A percentile compares a stretch with the other conserved stretches of the same genome.
Evolutionary conservation across 2,329 filamentous ascomycete species (phyloP).

Genomic region (Macrophomina phaseolina): DNA sequence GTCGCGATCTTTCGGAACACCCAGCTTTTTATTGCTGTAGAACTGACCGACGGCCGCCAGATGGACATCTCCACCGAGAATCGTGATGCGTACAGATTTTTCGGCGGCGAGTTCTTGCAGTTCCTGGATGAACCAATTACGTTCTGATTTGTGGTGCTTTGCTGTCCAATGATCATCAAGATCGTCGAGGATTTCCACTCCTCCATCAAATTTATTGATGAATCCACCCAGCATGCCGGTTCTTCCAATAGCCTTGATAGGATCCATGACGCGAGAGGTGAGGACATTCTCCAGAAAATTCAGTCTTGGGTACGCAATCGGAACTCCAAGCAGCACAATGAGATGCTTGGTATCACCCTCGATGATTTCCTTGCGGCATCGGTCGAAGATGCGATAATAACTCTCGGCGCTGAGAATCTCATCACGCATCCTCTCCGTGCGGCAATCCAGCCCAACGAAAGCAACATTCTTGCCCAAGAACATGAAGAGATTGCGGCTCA

Average conservation of each 20-base stretch:
- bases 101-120: slow-evolving; percentile 91
- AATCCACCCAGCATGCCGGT: slow-evolving; percentile 79
- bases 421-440: slow-evolving; percentile 86
- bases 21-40: slow-evolving; percentile 85
- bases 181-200: slow-evolving; percentile 89
- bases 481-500: slow-evolving; percentile 85
- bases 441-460: slow-evolving; percentile 86
- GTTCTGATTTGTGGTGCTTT: slow-evolving; percentile 89
- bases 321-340: slow-evolving; percentile 81
- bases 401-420: slow-evolving; percentile 81
- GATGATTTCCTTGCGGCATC: slow-evolving; percentile 80
- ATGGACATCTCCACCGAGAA: slow-evolving; percentile 93
- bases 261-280: slow-evolving; percentile 84
- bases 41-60: slow-evolving; percentile 92
- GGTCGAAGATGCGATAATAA: slow-evolving; percentile 85
- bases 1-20: slow-evolving; percentile 85
- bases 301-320: slow-evolving; percentile 54
- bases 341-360: slow-evolving; percentile 88
- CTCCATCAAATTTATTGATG: slow-evolving; percentile 88
- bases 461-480: slow-evolving; percentile 78
- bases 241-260: slow-evolving; percentile 85
- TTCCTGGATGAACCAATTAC: slow-evolving; percentile 85
- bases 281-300: slow-evolving; percentile 70
- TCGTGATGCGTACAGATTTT: slow-evolving; percentile 89
- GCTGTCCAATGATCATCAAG: slow-evolving; percentile 98